A percentile compares a stretch with the other conserved stretches of the same genome.
Conservation (phyloP, 352 stramenopile species). For the Thalassiosira exigua region DNA sequence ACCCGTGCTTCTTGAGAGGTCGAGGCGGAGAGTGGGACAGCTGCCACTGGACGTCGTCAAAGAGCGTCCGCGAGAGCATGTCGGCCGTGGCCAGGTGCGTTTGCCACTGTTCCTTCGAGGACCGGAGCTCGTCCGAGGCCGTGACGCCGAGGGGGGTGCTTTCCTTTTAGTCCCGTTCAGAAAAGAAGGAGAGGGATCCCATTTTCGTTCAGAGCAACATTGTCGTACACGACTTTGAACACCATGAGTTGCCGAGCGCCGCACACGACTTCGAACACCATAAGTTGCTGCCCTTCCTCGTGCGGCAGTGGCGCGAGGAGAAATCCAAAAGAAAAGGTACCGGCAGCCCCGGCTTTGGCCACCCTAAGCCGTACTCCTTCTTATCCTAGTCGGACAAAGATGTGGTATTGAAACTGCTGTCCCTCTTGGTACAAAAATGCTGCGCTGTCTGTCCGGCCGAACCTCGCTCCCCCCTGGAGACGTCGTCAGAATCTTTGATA, state of each 20-base stretch:
- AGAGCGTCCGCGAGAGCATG: slow-evolving; percentile 63
- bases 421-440: slow-evolving; percentile 94
- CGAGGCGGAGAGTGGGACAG: slow-evolving; percentile 89
- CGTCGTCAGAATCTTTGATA: slow-evolving; percentile 95
- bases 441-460: slow-evolving; percentile 90
- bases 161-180: slow-evolving; percentile 43
- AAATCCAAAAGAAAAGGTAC: slow-evolving; percentile 9
- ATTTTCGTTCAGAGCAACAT: background rate
- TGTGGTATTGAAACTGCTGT: slow-evolving; percentile 89
- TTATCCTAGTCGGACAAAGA: slow-evolving; percentile 67
- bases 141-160: slow-evolving; percentile 11
- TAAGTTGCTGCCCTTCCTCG: slow-evolving; percentile 32
- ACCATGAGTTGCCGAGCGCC: background rate
- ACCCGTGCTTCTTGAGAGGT: slow-evolving; percentile 86
- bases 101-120: slow-evolving; percentile 41
- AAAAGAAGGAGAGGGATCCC: background rate
- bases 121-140: background rate
- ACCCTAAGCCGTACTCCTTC: too few relatives aligned
- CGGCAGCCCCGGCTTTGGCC: background rate
- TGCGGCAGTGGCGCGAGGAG: slow-evolving; percentile 11
- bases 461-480: slow-evolving; percentile 90
- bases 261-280: background rate
- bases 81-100: slow-evolving; percentile 49
- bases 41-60: slow-evolving; percentile 68
- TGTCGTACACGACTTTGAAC: background rate